Evolutionary conservation across 371 early-diverging fungal species (phyloP), one percentile per base, ranked within the genome.

Genomic region (Apophysomyces trapeziformis): DNA sequence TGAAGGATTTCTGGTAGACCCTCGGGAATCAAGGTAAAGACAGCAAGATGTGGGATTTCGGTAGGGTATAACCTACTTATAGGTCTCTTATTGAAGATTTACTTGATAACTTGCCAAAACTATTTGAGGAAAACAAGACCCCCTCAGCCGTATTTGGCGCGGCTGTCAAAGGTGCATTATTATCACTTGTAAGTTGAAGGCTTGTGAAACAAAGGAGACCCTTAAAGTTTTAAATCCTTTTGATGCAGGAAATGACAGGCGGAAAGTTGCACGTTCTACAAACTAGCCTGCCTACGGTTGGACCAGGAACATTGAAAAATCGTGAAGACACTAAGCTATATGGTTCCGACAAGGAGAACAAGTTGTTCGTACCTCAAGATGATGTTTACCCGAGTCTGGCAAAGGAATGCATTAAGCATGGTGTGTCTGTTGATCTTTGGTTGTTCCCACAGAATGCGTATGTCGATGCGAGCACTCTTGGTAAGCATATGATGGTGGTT

Each of bases 251-350:
- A 66, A 72, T 79, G 9, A 77, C 81, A 6, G 99, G 99, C 54
- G 99, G 99, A 7, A 94, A 94, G 70, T 67, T 97, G 37, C 75
- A 90, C 43, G 54, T 93, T 4, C 93, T 96, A 78, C 96, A 96
- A 68, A 87, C 95, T 3, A 70, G 87, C 2, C 80, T 97, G 37
- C 97, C 98, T 4, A 88, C 89, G 2, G 79, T 83, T 61, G 99
- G 99, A 5, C 93, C 95, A 0, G 97, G 97, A 14, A 73, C 88
- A 2, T 75, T 99, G 38, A 92, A 90, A 68, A 84, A 83, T 50
- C 89, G 98, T 13, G 96, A 96, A 66, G 96, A 99, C 64, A 79
- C 85, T 21, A 94, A 92, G 74, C 74, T 96, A 32, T 87, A 93
- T 68, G 92, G 89, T 16, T 92, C 93, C 0, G 97, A 98, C 63